phyloP scores from a whole-genome alignment of 805 yeast species.

The Ogataea degrootiae region DNA sequence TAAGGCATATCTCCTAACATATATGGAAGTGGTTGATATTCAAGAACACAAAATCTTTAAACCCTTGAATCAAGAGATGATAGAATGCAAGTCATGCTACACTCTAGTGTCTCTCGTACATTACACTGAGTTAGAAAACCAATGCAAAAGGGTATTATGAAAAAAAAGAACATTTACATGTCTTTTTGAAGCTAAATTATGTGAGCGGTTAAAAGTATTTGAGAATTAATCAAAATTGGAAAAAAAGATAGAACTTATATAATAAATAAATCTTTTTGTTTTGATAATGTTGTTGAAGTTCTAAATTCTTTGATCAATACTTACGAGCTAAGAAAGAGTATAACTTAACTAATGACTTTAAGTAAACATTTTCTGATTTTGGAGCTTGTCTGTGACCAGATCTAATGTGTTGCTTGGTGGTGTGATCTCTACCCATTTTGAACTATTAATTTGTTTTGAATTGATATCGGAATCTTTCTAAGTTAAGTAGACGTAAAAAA shows the following conservation, averaged over 20 bases:
- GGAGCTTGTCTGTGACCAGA: conserved; percentile 98
- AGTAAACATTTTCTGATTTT: conserved; percentile 98
- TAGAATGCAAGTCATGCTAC: too few relatives aligned
- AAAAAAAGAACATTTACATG: too few relatives aligned
- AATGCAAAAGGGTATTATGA: too few relatives aligned
- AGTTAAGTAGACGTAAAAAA: conserved; percentile 1
- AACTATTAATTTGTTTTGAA: conserved; percentile 2
- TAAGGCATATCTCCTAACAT: neutral
- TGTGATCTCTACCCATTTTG: conserved; percentile 96
- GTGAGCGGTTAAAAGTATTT: neutral
- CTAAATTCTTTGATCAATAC: conserved; percentile 34
- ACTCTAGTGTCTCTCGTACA: too few relatives aligned
- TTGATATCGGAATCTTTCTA: neutral
- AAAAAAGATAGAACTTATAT: neutral
- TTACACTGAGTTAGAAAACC: too few relatives aligned
- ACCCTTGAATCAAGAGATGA: too few relatives aligned
- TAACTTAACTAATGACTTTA: conserved; percentile 94
- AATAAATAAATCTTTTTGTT: neutral
- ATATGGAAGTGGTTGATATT: too few relatives aligned
- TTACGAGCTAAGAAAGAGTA: conserved; percentile 99
- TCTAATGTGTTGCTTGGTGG: conserved; percentile 93
- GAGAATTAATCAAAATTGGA: neutral
- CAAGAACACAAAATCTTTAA: too few relatives aligned
- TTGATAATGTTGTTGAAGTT: neutral
- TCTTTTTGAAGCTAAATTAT: neutral